Conservation (phyloP, 2,329 filamentous ascomycete species). For the Gremmenia infestans region DNA sequence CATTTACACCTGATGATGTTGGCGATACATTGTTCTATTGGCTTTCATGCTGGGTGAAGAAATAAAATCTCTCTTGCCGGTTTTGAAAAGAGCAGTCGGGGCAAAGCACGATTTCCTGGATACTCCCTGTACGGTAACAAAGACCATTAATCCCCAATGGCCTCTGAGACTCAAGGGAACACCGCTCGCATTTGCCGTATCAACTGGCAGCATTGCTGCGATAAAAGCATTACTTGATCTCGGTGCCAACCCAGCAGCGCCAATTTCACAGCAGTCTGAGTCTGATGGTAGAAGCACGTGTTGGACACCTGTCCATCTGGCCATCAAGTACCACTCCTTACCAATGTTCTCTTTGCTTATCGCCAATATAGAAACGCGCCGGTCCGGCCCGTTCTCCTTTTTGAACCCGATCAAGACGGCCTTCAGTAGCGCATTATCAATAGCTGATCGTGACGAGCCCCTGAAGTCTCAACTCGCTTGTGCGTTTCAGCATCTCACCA, state of each 20-base stretch:
- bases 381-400: neutral
- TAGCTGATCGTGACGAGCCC: neutral
- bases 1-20: neutral
- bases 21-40: neutral
- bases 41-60: conserved; percentile 3
- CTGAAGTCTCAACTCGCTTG: too few species aligned
- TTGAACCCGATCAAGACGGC: neutral
- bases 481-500: neutral
- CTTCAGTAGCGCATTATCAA: neutral
- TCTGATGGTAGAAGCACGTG: neutral
- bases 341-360: neutral
- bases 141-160: neutral
- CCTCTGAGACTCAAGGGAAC: neutral
- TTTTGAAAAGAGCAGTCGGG: neutral
- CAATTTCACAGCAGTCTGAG: neutral
- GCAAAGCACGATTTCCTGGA: neutral
- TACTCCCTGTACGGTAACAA: neutral
- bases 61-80: neutral
- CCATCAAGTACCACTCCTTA: neutral
- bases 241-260: neutral
- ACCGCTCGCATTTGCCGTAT: neutral
- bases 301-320: neutral
- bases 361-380: neutral
- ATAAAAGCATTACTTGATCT: neutral
- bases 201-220: neutral